Evolutionary conservation across 768 basidiomycete species (phyloP), one percentile per base, ranked within the genome.

Genomic region (Hericium coralloides): DNA sequence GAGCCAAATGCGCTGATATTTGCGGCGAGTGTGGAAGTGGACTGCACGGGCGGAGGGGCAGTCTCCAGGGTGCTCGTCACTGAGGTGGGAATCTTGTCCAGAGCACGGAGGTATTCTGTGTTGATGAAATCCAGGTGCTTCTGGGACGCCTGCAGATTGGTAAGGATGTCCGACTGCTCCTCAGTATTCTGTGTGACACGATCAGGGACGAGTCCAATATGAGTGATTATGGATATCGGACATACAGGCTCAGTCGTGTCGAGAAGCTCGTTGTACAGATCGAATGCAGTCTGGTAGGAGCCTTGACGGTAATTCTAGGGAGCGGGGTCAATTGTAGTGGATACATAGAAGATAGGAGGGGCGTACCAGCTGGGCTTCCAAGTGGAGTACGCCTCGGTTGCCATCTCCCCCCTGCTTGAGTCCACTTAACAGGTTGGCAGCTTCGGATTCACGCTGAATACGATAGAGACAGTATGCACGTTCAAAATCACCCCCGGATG

Each of bases 351-450:
- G 15, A 50, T 8, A 15, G 60, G 36, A 45, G 57, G 37, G 38
- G 73, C 87, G 64, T 67, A 92, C 94, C 70, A 95, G 73, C 67
- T 97, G 94, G 26, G 92, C 93, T 67, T 93, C 88, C 15, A 97
- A 75, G 72, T 94, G 91, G 48, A 82, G 64, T 38, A 83, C 75
- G 12, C 87, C 89, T 59, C 89, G 74, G 60, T 83, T 77, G 36
- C 64, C 62, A 18, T 69, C 69, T 56, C 62, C 67, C 23, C 70
- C 71, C 55, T 71, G 63, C 66, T 80, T 82, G 63, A 86, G 70
- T 49, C 63, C 67, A 0, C 70, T 68, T 20, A 94, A 67, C 26
- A 84, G 71, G 9, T 69, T 71, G 58, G 70, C 67, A 15, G 92
- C 89, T 55, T 92, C 89, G 1, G 72, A 68, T 71, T 91, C 87